Percentiles rank a stretch among this genome's conserved stretches.
phyloP scores from a whole-genome alignment of 129 eudicot species.

The Flaveria ramosissima region DNA sequence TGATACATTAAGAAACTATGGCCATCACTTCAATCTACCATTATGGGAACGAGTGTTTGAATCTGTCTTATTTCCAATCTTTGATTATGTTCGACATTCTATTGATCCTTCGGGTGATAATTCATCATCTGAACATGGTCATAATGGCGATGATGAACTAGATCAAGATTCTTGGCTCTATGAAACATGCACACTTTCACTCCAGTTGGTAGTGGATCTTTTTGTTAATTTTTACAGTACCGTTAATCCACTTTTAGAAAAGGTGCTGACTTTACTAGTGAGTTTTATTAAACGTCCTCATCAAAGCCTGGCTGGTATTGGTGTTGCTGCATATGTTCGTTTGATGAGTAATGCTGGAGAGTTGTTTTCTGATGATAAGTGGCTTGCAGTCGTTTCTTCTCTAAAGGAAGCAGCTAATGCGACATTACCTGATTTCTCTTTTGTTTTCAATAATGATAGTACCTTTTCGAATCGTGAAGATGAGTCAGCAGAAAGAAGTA shows the following conservation, averaged over 20 bases:
- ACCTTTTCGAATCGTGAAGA: slow-evolving; percentile 44
- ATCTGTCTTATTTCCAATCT: slow-evolving; percentile 87
- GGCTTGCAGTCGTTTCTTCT: slow-evolving; percentile 83
- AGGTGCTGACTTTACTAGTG: slow-evolving; percentile 70
- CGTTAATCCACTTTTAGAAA: slow-evolving; percentile 78
- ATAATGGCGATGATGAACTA: slow-evolving; percentile 54
- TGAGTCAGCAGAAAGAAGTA: slow-evolving; percentile 36
- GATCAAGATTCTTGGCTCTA: slow-evolving; percentile 97
- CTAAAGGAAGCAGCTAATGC: slow-evolving; percentile 71
- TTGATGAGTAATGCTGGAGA: slow-evolving; percentile 91
- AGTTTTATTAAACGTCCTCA: slow-evolving; percentile 94
- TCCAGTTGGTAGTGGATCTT: slow-evolving; percentile 91
- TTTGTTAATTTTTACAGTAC: slow-evolving; percentile 86
- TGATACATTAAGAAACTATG: slow-evolving; percentile 88
- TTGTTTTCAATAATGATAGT: slow-evolving; percentile 45
- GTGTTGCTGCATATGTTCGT: slow-evolving; percentile 96
- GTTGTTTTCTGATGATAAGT: slow-evolving; percentile 82
- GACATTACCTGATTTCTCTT: slow-evolving; percentile 83
- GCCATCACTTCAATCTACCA: slow-evolving; percentile 87
- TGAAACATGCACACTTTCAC: slow-evolving; percentile 95
- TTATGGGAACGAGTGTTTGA: slow-evolving; percentile 95
- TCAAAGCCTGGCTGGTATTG: slow-evolving; percentile 97
- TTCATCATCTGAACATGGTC: slow-evolving; percentile 8
- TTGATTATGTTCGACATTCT: slow-evolving; percentile 89
- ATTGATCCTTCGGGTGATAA: slow-evolving; percentile 56